Base-by-base conservation (phyloP, 1,284 basidiomycete species). In the Cutaneotrichosporon dermatis region DNA sequence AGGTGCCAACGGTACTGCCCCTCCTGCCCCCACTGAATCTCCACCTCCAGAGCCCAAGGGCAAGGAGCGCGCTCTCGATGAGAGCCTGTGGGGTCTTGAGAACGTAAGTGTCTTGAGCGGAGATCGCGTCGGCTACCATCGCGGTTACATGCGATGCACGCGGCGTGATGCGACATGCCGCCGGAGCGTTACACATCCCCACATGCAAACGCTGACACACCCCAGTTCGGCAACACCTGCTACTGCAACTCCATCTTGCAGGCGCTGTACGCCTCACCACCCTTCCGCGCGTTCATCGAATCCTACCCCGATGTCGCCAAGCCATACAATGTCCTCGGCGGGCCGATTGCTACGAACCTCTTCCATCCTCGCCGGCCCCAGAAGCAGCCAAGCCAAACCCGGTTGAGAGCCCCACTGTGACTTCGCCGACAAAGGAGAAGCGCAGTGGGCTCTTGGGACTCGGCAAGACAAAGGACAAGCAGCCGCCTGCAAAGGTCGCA, bases 241-340 rank as follows among this genome's bases (percentile, higher is more conserved):
- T 99, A 99, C 78, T 93, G 90, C 80, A 99, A 98, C 79, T 98
- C 95, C 12, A 91, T 99, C 35, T 83, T 99, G 11, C 95, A 99
- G 77, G 88, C 95, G 86, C 89, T 99, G 57, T 99, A 97, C 79
- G 89, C 88, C 66, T 90, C 89, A 66, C 77, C 82, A n/a, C 88
- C 89, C 0, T 90, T 92, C 72, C 83, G 89, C 43, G 84, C 89
- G 46, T 86, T 89, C 59, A 79, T 92, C 63, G 81, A 85, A 51
- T 82, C 86, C 52, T 82, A 85, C 61, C 77, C 82, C 33, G 70
- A 75, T 58, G 60, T 69, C 11, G 62, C 62, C 13, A 68, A 70
- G 36, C 72, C 76, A 36, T 69, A 70, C 54, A 70, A 71, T 54
- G 73, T 68, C n/a, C 63, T 76, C 35, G 76, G 72, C 12, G 64